Conservation (phyloP, 2,329 filamentous ascomycete species). For the Raffaelea albimanens region DNA sequence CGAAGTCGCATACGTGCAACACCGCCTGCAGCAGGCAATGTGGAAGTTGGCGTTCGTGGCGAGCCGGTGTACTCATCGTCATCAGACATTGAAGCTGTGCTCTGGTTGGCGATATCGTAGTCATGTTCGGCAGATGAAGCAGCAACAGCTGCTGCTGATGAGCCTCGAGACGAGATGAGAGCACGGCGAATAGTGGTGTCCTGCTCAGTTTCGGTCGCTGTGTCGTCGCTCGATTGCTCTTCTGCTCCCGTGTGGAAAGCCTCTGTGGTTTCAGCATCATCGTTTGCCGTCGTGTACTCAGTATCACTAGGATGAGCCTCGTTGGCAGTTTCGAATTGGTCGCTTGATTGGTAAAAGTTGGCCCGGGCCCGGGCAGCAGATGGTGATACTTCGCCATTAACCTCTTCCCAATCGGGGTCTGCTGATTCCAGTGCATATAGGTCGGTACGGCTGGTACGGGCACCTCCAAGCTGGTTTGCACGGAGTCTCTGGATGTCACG, state of each 20-base stretch:
- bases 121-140: background rate
- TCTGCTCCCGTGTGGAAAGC: constrained; percentile 93
- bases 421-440: constrained; percentile 51
- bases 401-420: constrained; percentile 85
- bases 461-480: constrained; percentile 64
- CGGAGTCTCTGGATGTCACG: constrained; percentile 59
- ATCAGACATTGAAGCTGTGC: constrained; percentile 79
- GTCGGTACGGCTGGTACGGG: constrained; percentile 67
- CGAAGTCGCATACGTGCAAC: constrained; percentile 54
- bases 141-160: background rate
- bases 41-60: constrained; percentile 52
- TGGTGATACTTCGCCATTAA: constrained; percentile 46
- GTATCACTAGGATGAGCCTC: constrained; percentile 53
- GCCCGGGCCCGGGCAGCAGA: constrained; percentile 19
- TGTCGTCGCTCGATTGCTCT: constrained; percentile 62
- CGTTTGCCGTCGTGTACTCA: constrained; percentile 61
- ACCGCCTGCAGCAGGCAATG: constrained; percentile 46
- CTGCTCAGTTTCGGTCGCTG: constrained; percentile 71
- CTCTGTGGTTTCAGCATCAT: constrained; percentile 79
- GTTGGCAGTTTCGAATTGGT: constrained; percentile 73
- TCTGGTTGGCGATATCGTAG: constrained; percentile 41
- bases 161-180: background rate
- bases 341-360: constrained; percentile 40
- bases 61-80: constrained; percentile 60
- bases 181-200: constrained; percentile 1